phyloP scores from a whole-genome alignment of 2,329 filamentous ascomycete species.

The Penicillium griseofulvum region DNA sequence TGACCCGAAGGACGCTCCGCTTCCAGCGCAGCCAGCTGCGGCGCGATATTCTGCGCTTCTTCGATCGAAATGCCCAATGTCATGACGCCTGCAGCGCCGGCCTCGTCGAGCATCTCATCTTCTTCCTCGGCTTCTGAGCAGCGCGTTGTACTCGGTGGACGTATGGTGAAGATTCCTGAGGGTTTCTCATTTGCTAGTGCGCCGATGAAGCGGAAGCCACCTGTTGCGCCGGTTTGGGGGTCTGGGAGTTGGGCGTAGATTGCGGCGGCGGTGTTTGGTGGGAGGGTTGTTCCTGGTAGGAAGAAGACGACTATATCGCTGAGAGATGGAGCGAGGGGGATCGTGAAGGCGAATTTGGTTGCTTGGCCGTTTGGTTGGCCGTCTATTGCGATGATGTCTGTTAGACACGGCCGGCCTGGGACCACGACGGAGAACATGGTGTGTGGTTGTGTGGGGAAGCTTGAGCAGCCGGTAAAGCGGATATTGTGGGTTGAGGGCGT shows the following conservation, averaged over 20 bases:
- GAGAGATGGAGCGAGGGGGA: slow-evolving; percentile 60
- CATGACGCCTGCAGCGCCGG: slow-evolving; percentile 48
- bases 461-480: background rate
- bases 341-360: slow-evolving; percentile 65
- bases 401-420: slow-evolving; percentile 60
- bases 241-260: slow-evolving; percentile 79
- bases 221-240: slow-evolving; percentile 27
- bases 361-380: slow-evolving; percentile 55
- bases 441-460: background rate
- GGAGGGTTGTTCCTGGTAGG: slow-evolving; percentile 72
- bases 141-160: slow-evolving; percentile 21
- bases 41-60: slow-evolving; percentile 66
- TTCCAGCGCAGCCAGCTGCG: slow-evolving; percentile 62
- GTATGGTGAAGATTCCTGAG: slow-evolving; percentile 83
- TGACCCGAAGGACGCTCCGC: slow-evolving; percentile 23
- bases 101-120: slow-evolving; percentile 50
- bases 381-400: slow-evolving; percentile 51
- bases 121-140: slow-evolving; percentile 36
- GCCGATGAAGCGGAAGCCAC: slow-evolving; percentile 79
- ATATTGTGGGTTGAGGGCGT: background rate
- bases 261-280: slow-evolving; percentile 73
- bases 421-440: slow-evolving; percentile 62
- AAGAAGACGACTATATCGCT: slow-evolving; percentile 84
- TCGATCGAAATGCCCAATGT: slow-evolving; percentile 83
- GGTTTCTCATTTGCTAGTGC: slow-evolving; percentile 88